Conservation (phyloP, 345 rosid species). For the Camelina hispida region DNA sequence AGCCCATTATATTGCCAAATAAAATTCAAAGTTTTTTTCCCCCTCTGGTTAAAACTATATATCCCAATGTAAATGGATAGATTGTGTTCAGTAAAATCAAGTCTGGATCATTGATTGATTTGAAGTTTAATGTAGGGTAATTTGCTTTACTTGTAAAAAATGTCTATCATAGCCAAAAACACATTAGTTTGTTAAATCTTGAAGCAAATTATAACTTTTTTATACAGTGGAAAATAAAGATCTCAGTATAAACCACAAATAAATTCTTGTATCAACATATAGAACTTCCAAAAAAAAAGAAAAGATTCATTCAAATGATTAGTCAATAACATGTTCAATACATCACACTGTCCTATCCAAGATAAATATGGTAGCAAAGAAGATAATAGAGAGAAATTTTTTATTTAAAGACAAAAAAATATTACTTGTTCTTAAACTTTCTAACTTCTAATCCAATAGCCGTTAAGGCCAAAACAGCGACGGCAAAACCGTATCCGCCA, state of each 20-base stretch:
- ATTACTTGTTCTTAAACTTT: constrained; percentile 51
- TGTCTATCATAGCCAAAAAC: neutral
- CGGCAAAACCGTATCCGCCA: constrained; percentile 60
- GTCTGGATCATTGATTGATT: neutral
- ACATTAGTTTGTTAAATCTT: neutral
- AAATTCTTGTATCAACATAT: neutral
- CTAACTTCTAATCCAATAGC: constrained; percentile 52
- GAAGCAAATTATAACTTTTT: neutral
- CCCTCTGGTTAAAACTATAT: no score
- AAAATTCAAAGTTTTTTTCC: no score
- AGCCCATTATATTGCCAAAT: neutral
- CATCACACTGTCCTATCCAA: constrained; percentile 37
- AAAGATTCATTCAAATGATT: neutral
- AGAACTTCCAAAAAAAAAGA: neutral
- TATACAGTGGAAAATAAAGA: neutral
- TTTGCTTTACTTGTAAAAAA: neutral
- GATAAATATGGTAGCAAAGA: neutral
- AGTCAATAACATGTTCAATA: constrained; percentile 22
- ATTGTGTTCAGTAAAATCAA: neutral
- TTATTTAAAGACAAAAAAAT: neutral
- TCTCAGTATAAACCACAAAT: neutral
- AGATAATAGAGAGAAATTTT: neutral
- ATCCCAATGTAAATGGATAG: neutral
- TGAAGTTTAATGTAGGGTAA: neutral
- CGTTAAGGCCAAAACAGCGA: constrained; percentile 51